Percentiles rank a stretch among this genome's conserved stretches.
Conservation (phyloP, 75 land plant species). For the Picea glauca region DNA sequence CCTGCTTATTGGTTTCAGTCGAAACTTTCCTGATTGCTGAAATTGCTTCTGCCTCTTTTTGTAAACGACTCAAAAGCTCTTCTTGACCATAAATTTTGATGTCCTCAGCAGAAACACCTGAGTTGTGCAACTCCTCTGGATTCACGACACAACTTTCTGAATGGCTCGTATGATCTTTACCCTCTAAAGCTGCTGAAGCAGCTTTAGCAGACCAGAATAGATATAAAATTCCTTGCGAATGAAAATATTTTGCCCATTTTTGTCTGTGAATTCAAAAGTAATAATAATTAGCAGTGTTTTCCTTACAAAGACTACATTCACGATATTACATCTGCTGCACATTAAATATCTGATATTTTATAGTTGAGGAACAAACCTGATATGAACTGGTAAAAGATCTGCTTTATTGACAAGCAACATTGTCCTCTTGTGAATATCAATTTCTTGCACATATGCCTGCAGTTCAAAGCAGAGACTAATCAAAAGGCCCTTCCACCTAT, state of each 20-base stretch:
- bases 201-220: slow-evolving; percentile 97
- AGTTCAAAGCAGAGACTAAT: background rate
- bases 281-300: background rate
- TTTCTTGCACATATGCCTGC: slow-evolving; percentile 82
- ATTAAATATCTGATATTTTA: background rate
- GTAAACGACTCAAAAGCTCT: slow-evolving; percentile 71
- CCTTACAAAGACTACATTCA: background rate
- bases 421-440: slow-evolving; percentile 69
- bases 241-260: slow-evolving; percentile 80
- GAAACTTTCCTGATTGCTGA: slow-evolving; percentile 30
- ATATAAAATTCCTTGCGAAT: slow-evolving; percentile 54
- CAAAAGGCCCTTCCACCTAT: background rate
- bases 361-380: slow-evolving; percentile 42
- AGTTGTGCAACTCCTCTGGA: slow-evolving; percentile 8
- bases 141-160: slow-evolving; percentile 5
- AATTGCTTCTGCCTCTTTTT: slow-evolving; percentile 75
- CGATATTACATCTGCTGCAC: background rate
- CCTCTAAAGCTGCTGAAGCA: slow-evolving; percentile 75
- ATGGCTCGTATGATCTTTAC: slow-evolving; percentile 25
- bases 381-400: slow-evolving; percentile 68
- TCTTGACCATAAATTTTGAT: slow-evolving; percentile 69
- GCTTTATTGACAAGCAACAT: slow-evolving; percentile 92
- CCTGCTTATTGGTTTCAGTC: background rate
- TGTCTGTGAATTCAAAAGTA: slow-evolving; percentile 32
- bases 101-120: slow-evolving; percentile 28